These are phyloP conservation scores for Pyrenopolyporus hunteri DNA, from an alignment of 495 filamentous ascomycete genomes.

Conservation along the genomic window DNA sequence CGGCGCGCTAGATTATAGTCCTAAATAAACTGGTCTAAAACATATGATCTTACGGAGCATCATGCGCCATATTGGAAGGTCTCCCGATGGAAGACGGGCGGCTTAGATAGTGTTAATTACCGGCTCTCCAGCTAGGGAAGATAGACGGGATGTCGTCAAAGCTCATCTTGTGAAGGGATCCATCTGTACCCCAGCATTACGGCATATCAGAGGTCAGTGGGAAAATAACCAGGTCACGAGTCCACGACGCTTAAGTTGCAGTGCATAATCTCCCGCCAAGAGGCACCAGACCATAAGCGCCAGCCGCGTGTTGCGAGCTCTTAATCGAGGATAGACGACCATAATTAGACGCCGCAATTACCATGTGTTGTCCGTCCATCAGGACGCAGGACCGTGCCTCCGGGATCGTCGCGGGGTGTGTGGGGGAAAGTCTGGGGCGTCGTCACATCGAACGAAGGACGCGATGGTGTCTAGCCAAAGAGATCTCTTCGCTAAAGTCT, in stretches of 20 bases:
- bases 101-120: conserved; percentile 30
- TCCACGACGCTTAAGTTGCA: conserved; percentile 25
- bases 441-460: conserved; percentile 17
- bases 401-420: conserved; percentile 35
- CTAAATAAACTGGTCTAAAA: conserved; percentile 1
- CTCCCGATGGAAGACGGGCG: conserved; percentile 12
- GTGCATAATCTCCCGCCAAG: conserved; percentile 32
- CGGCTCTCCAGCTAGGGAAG: conserved; percentile 17
- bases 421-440: conserved; percentile 34
- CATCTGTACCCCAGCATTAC: conserved; percentile 14
- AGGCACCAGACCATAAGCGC: conserved; percentile 11
- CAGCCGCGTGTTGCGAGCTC: conserved; percentile 20
- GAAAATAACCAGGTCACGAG: conserved; percentile 33
- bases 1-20: conserved; percentile 4
- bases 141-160: conserved; percentile 1
- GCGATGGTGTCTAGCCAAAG: conserved; percentile 14
- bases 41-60: conserved; percentile 29
- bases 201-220: conserved; percentile 10
- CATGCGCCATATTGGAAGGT: conserved; percentile 36
- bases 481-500: conserved; percentile 3
- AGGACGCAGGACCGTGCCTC: conserved; percentile 39
- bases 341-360: conserved; percentile 13
- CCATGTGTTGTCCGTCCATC: conserved; percentile 35
- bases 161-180: not conserved
- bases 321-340: conserved; percentile 6